These are phyloP conservation scores for Tricladium varicosporioides DNA, from an alignment of 2,329 filamentous ascomycete genomes.

Conservation along the genomic window DNA sequence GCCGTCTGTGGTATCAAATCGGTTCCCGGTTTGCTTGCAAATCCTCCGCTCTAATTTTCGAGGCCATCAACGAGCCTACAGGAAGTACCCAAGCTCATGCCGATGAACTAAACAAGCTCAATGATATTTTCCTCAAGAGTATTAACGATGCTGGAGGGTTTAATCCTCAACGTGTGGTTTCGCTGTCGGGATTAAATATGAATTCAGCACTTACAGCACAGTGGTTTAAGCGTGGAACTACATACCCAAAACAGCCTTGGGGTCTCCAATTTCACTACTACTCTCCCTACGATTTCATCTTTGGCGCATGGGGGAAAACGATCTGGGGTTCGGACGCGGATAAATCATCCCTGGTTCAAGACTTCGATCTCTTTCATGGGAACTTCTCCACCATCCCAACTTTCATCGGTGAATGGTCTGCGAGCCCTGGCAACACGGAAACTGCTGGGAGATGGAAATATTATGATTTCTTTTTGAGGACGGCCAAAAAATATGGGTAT, in stretches of 20 bases:
- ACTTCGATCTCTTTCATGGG: conserved; percentile 48
- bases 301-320: conserved; percentile 55
- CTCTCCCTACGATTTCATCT: conserved; percentile 50
- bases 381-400: conserved; percentile 56
- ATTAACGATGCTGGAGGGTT: conserved; percentile 53
- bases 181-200: conserved; percentile 50
- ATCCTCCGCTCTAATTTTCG: conserved; percentile 52
- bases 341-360: conserved; percentile 46
- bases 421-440: conserved; percentile 49
- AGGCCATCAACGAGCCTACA: conserved; percentile 59
- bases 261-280: conserved; percentile 63
- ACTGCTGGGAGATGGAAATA: conserved; percentile 57
- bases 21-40: conserved; percentile 53
- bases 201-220: conserved; percentile 51
- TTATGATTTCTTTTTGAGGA: conserved; percentile 51
- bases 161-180: conserved; percentile 54
- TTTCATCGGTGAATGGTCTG: conserved; percentile 57
- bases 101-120: conserved; percentile 51
- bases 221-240: conserved; percentile 49
- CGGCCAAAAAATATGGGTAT: conserved; percentile 48
- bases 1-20: conserved; percentile 56
- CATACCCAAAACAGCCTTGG: conserved; percentile 53
- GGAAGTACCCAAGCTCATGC: conserved; percentile 50
- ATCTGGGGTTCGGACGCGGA: conserved; percentile 57
- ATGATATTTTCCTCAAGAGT: conserved; percentile 53